phyloP scores from a whole-genome alignment of 192 early-diverging fungal genomes.

The Spinellus fusiger region DNA sequence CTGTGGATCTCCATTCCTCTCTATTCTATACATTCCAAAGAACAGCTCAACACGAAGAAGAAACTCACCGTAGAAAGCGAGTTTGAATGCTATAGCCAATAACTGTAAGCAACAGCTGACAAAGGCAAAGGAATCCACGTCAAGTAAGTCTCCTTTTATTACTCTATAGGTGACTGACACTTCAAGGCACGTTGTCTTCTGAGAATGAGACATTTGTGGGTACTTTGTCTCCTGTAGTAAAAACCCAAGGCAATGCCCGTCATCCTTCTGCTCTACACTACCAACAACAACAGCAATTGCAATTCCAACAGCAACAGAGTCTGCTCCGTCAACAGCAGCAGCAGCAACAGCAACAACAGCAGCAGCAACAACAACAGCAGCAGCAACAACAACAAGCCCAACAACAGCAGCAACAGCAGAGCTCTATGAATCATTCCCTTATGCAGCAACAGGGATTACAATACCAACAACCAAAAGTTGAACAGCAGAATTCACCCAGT shows the following conservation, averaged over 20 bases:
- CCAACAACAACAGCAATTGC: not conserved
- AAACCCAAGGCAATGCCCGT: constrained; percentile 3
- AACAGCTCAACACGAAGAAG: too few species aligned
- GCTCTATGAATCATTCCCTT: too few species aligned
- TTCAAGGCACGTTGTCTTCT: not conserved
- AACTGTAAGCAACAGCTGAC: not conserved
- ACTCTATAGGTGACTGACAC: not conserved
- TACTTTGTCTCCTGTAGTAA: constrained; percentile 11
- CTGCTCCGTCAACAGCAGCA: not conserved
- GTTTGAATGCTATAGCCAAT: constrained; percentile 10
- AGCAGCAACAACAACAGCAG: not conserved
- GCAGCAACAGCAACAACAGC: constrained; percentile 1
- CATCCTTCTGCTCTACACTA: not conserved
- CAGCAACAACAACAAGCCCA: not conserved
- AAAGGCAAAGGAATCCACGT: not conserved
- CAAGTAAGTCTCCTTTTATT: not conserved
- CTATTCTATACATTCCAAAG: too few species aligned
- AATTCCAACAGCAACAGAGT: not conserved
- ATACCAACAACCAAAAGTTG: too few species aligned
- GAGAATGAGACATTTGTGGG: not conserved
- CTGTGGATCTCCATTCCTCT: too few species aligned
- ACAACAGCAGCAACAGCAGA: too few species aligned
- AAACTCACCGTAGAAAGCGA: constrained; percentile 1
- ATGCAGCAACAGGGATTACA: too few species aligned
- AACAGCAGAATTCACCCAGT: too few species aligned